phyloP scores from a whole-genome alignment of 2,329 filamentous ascomycete genomes.

The Pseudocercospora macadamiae region DNA sequence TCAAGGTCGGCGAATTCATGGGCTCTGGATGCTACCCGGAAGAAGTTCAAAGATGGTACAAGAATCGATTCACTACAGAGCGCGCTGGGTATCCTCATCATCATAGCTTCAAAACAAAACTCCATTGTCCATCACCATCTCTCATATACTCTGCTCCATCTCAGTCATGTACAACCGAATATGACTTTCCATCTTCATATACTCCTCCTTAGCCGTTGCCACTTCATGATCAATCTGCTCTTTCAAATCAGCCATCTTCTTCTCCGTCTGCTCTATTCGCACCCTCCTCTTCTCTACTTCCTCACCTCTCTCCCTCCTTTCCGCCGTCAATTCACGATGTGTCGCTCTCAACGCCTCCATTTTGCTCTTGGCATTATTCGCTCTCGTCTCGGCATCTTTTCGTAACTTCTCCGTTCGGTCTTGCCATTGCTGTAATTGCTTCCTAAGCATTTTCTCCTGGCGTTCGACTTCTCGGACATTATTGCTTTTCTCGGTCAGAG shows the following conservation, averaged over 20 bases:
- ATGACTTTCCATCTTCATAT: slow-evolving; percentile 95
- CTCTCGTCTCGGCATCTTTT: slow-evolving; percentile 78
- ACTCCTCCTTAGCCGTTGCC: slow-evolving; percentile 87
- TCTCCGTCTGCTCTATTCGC: slow-evolving; percentile 97
- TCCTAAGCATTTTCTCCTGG: slow-evolving; percentile 78
- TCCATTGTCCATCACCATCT: not conserved
- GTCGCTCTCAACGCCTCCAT: slow-evolving; percentile 87
- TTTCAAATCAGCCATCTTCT: slow-evolving; percentile 99
- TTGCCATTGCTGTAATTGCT: slow-evolving; percentile 82
- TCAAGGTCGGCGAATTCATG: too few relatives aligned
- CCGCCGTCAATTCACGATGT: slow-evolving; percentile 79
- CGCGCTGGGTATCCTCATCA: slow-evolving; percentile 12
- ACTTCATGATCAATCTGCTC: slow-evolving; percentile 97
- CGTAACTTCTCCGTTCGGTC: slow-evolving; percentile 84
- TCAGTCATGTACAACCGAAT: slow-evolving; percentile 98
- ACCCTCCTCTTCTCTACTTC: slow-evolving; percentile 91
- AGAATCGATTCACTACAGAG: not conserved
- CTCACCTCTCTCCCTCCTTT: slow-evolving; percentile 81
- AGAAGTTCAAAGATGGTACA: too few relatives aligned
- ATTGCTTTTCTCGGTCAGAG: slow-evolving; percentile 82
- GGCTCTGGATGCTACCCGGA: too few relatives aligned
- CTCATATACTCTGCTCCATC: slow-evolving; percentile 84
- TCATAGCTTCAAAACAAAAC: not conserved
- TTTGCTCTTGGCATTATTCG: slow-evolving; percentile 76
- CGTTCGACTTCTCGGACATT: slow-evolving; percentile 91